phyloP scores from a whole-genome alignment of 1,284 basidiomycete species.

The Inonotus hispidus region DNA sequence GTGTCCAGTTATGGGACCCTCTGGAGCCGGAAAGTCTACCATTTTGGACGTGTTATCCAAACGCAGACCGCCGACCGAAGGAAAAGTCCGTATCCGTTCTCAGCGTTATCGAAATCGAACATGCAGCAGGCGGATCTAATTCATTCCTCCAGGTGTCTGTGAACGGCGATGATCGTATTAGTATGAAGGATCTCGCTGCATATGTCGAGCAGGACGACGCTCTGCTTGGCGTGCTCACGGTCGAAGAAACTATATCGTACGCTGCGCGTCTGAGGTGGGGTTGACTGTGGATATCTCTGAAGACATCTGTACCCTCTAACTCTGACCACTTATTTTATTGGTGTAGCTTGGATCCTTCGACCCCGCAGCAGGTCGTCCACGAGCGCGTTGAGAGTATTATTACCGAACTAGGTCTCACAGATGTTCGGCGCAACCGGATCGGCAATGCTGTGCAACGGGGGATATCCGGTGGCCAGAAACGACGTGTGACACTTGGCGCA shows the following conservation, averaged over 20 bases:
- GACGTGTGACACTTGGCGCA: conserved; percentile 59
- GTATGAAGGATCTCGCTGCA: conserved; percentile 30
- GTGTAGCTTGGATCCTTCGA: conserved; percentile 44
- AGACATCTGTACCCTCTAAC: background rate
- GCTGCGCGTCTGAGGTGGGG: conserved; percentile 48
- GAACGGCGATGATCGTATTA: conserved; percentile 18
- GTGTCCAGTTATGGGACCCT: conserved; percentile 43
- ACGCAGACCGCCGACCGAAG: conserved; percentile 31
- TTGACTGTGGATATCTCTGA: conserved; percentile 1
- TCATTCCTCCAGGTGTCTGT: conserved; percentile 17
- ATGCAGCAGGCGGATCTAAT: background rate
- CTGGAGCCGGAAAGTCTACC: conserved; percentile 42
- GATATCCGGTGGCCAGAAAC: conserved; percentile 62
- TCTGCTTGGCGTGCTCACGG: conserved; percentile 54
- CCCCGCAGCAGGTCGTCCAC: conserved; percentile 33
- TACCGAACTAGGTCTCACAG: conserved; percentile 48
- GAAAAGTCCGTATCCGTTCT: conserved; percentile 26
- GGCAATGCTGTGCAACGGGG: conserved; percentile 55
- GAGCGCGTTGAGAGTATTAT: conserved; percentile 53
- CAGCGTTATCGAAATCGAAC: background rate
- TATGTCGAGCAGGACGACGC: conserved; percentile 64
- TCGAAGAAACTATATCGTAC: conserved; percentile 57
- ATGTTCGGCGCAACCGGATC: conserved; percentile 51
- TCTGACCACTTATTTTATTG: background rate
- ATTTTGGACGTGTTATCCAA: conserved; percentile 41